Percentiles rank a stretch among this genome's conserved stretches.
phyloP scores from a whole-genome alignment of 371 early-diverging fungal species.

The Funneliformis caledonium region DNA sequence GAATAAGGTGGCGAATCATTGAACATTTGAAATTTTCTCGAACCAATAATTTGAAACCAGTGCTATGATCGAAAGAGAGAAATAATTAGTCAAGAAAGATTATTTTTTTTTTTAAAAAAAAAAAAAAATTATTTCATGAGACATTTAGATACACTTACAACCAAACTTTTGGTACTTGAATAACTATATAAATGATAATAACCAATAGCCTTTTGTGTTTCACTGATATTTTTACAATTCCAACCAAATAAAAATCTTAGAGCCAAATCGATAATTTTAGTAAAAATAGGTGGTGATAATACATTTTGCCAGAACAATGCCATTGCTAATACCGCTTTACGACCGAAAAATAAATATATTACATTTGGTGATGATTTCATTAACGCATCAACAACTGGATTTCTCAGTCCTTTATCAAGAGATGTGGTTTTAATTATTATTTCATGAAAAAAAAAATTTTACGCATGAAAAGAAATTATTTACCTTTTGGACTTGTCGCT shows the following conservation, averaged over 20 bases:
- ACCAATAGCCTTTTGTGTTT: conserved; percentile 75
- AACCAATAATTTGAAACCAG: conserved; percentile 94
- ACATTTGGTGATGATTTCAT: conserved; percentile 86
- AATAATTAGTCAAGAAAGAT: neutral
- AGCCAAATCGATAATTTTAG: conserved; percentile 74
- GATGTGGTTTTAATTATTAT: neutral
- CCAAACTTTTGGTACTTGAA: conserved; percentile 90
- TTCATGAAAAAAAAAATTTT: neutral
- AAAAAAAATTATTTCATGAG: neutral
- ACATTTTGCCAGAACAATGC: conserved; percentile 87
- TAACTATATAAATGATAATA: conserved; percentile 91
- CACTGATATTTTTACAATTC: conserved; percentile 73
- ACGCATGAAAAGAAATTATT: neutral
- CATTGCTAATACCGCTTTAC: conserved; percentile 75
- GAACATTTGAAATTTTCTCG: conserved; percentile 88
- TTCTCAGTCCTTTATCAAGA: conserved; percentile 64
- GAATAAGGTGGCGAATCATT: conserved; percentile 82
- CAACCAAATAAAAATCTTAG: conserved; percentile 86
- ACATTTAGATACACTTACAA: conserved; percentile 55
- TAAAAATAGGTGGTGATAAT: conserved; percentile 75
- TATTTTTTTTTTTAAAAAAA: neutral
- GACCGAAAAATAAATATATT: conserved; percentile 89
- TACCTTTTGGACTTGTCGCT: conserved; percentile 81
- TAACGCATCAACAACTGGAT: conserved; percentile 79
- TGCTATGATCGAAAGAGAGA: conserved; percentile 51